A percentile compares a stretch with the other conserved stretches of the same genome.
These are phyloP conservation scores for Suillus luteus DNA, from an alignment of 768 basidiomycete species.

Conservation along the genomic window DNA sequence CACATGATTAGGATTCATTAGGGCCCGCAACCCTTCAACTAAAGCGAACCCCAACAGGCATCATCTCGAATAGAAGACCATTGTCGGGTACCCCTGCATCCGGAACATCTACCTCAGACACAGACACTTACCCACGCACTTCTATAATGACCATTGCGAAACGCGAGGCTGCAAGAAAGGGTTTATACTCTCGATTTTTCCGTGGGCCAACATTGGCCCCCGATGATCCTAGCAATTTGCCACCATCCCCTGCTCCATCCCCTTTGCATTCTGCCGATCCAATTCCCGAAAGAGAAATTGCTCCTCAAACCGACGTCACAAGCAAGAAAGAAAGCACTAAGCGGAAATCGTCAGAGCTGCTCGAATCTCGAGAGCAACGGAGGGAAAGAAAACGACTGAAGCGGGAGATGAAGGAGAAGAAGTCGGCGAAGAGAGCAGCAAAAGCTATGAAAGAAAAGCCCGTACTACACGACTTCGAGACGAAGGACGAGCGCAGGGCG, in stretches of 20 bases:
- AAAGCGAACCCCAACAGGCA: slow-evolving; percentile 70
- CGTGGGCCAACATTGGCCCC: slow-evolving; percentile 71
- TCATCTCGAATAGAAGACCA: slow-evolving; percentile 72
- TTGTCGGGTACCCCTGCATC: slow-evolving; percentile 48
- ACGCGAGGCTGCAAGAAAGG: slow-evolving; percentile 72
- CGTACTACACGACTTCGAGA: neutral
- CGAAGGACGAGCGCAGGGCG: slow-evolving; percentile 8
- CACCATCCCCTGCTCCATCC: neutral
- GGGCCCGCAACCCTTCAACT: slow-evolving; percentile 32
- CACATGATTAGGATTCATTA: slow-evolving; percentile 18
- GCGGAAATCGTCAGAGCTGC: slow-evolving; percentile 12
- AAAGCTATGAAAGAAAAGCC: slow-evolving; percentile 10
- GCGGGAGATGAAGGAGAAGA: slow-evolving; percentile 24
- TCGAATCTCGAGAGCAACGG: slow-evolving; percentile 22
- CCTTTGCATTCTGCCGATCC: neutral
- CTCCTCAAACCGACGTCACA: neutral
- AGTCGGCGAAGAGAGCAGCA: slow-evolving; percentile 10
- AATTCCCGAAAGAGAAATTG: neutral
- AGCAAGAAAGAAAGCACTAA: slow-evolving; percentile 12
- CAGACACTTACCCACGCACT: slow-evolving; percentile 35
- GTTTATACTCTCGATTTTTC: slow-evolving; percentile 81
- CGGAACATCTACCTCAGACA: slow-evolving; percentile 45
- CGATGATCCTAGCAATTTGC: slow-evolving; percentile 26
- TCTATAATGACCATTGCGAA: slow-evolving; percentile 68
- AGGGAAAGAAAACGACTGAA: slow-evolving; percentile 28